phyloP scores from a whole-genome alignment of 805 yeast species.

The Candida ortonii region DNA sequence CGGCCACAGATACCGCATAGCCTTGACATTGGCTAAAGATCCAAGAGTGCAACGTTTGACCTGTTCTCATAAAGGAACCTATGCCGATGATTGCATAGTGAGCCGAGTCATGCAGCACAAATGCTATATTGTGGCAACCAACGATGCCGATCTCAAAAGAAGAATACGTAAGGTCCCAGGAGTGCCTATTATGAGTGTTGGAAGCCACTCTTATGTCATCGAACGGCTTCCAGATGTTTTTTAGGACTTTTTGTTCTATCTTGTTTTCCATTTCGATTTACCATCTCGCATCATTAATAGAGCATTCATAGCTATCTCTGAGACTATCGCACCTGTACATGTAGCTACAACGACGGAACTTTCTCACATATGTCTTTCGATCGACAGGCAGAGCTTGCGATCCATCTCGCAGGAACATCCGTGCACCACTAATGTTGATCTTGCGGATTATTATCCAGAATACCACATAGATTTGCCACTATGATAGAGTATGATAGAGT shows the following conservation, averaged over 20 bases:
- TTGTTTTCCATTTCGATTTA: no score
- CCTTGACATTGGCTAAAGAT: conserved; percentile 87
- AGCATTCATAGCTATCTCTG: no score
- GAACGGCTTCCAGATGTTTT: conserved; percentile 96
- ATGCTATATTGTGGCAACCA: conserved; percentile 95
- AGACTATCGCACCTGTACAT: no score
- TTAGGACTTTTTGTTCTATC: conserved; percentile 25
- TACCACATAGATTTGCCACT: neutral
- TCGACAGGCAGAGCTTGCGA: no score
- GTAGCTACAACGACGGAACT: no score
- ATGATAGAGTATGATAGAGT: no score
- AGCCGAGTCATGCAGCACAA: conserved; percentile 93
- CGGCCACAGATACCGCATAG: conserved; percentile 93
- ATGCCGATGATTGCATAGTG: conserved; percentile 97
- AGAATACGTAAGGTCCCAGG: conserved; percentile 96
- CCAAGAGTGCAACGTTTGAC: conserved; percentile 84
- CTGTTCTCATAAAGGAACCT: conserved; percentile 92
- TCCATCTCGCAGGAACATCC: no score
- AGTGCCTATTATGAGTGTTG: conserved; percentile 95
- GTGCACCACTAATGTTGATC: no score
- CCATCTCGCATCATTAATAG: no score
- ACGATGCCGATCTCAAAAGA: conserved; percentile 94
- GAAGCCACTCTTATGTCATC: conserved; percentile 85
- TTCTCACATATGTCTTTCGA: no score
- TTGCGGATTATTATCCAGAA: no score